Evolutionary conservation across 768 basidiomycete genomes (phyloP).

Genomic region (Sporobolomyces phaffii): DNA sequence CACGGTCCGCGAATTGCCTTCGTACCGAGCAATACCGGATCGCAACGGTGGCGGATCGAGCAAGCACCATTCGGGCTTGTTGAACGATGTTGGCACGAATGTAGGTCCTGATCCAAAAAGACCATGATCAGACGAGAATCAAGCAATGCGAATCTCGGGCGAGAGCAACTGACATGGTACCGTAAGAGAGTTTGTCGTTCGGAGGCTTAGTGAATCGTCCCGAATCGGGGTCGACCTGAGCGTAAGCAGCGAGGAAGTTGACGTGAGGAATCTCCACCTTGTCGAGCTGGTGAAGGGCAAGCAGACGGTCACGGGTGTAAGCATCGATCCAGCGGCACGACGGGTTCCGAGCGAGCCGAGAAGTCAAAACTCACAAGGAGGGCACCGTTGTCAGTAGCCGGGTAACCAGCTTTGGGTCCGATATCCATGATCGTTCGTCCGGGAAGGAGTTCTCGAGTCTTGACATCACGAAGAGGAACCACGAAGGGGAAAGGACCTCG

Average conservation of each 20-base stretch:
- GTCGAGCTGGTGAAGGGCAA: slow-evolving; percentile 26
- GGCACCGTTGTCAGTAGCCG: slow-evolving; percentile 42
- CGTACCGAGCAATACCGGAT: slow-evolving; percentile 43
- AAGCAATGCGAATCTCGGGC: neutral
- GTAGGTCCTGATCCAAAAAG: slow-evolving; percentile 14
- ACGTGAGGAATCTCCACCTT: slow-evolving; percentile 43
- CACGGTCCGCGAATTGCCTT: slow-evolving; percentile 43
- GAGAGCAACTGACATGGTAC: slow-evolving; percentile 30
- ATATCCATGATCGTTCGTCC: slow-evolving; percentile 67
- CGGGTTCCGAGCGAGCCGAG: neutral
- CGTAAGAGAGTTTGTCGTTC: slow-evolving; percentile 39
- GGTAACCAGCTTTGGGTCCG: slow-evolving; percentile 54
- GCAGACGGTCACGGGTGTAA: slow-evolving; percentile 15
- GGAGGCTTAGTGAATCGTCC: slow-evolving; percentile 38
- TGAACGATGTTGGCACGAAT: slow-evolving; percentile 42
- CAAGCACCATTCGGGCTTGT: slow-evolving; percentile 40
- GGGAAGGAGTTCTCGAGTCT: slow-evolving; percentile 58
- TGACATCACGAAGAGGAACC: slow-evolving; percentile 60
- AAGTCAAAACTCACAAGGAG: slow-evolving; percentile 19
- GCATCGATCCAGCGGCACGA: neutral
- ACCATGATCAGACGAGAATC: neutral
- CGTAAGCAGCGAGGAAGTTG: slow-evolving; percentile 42
- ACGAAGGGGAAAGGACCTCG: slow-evolving; percentile 71
- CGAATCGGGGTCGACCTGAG: slow-evolving; percentile 38
- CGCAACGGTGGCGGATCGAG: slow-evolving; percentile 43